These are phyloP conservation scores for Prunus armeniaca DNA, from an alignment of 306 rosid genomes.

Conservation along the genomic window DNA sequence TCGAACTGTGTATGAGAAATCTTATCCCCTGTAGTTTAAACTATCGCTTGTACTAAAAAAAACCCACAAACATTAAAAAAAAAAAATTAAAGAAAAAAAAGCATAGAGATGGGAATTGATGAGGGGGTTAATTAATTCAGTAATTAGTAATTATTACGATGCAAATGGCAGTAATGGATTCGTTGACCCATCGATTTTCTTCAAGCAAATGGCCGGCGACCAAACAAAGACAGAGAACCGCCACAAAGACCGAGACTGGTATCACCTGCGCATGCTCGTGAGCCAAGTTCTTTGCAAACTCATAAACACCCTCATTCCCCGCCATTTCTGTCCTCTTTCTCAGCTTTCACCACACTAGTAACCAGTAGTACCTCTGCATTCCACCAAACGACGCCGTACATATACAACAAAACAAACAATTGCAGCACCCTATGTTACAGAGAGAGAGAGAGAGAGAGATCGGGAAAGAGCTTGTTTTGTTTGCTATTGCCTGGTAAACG, in stretches of 20 bases:
- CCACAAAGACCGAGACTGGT: conserved; percentile 65
- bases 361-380: not conserved
- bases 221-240: conserved; percentile 72
- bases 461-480: not conserved
- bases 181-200: conserved; percentile 80
- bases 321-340: not conserved
- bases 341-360: not conserved
- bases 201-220: conserved; percentile 75
- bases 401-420: not conserved
- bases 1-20: no score
- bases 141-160: conserved; percentile 28
- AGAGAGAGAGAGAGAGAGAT: not conserved
- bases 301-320: conserved; percentile 15
- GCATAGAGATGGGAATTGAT: not conserved
- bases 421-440: not conserved
- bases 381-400: not conserved
- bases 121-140: not conserved
- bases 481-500: not conserved
- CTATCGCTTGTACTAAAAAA: no score
- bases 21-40: no score
- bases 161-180: conserved; percentile 82
- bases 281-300: conserved; percentile 33
- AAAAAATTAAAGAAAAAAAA: not conserved
- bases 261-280: conserved; percentile 59
- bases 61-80: no score